phyloP scores from a whole-genome alignment of 129 eudicot genomes.

The Logfia minima region DNA sequence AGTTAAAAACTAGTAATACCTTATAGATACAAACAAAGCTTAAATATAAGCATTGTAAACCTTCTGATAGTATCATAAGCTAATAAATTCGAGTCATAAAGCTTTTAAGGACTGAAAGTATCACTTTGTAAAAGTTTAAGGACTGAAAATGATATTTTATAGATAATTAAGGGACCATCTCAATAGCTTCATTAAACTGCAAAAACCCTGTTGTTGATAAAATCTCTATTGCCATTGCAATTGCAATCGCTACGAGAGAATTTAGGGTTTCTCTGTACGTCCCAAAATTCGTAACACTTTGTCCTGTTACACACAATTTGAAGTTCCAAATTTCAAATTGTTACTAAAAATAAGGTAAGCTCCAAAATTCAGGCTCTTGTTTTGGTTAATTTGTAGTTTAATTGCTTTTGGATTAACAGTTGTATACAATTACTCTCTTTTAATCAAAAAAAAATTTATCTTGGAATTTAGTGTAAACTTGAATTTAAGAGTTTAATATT shows the following conservation, averaged over 20 bases:
- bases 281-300: neutral
- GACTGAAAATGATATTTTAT: neutral
- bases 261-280: neutral
- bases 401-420: neutral
- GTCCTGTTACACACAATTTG: neutral
- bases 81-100: no score
- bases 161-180: conserved; percentile 7
- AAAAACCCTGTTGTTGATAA: conserved; percentile 41
- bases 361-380: neutral
- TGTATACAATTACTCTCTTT: neutral
- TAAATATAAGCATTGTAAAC: no score
- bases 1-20: no score
- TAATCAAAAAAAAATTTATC: no score
- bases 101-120: no score
- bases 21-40: no score
- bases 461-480: neutral
- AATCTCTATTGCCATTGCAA: conserved; percentile 1
- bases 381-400: neutral
- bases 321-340: neutral
- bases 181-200: conserved; percentile 1
- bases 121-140: neutral
- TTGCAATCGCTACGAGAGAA: neutral
- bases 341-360: neutral
- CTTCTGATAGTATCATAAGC: no score
- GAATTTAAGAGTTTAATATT: neutral